Percentiles rank a stretch among this genome's conserved stretches.
Conservation (phyloP, 345 rosid genomes). For the Conringia planisiliqua region DNA sequence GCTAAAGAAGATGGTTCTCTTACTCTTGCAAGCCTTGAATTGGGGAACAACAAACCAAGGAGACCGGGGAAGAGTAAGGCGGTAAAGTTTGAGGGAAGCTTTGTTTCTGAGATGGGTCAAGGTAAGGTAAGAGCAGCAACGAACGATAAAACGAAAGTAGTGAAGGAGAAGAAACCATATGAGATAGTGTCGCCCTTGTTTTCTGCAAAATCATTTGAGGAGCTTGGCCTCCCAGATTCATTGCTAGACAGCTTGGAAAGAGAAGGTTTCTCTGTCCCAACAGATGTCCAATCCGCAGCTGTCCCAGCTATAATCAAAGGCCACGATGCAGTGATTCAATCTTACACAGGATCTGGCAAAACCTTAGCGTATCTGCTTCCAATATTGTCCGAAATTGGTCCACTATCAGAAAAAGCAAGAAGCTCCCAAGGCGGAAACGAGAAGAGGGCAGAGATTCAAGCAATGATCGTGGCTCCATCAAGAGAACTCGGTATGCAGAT, state of each 20-base stretch:
- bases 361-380: constrained; percentile 89
- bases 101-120: constrained; percentile 35
- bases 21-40: constrained; percentile 61
- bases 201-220: constrained; percentile 75
- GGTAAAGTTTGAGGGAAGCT: constrained; percentile 28
- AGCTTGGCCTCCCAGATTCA: constrained; percentile 73
- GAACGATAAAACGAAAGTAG: constrained; percentile 37
- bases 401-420: constrained; percentile 36
- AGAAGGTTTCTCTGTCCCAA: constrained; percentile 71
- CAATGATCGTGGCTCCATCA: constrained; percentile 91
- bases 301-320: constrained; percentile 70
- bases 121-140: constrained; percentile 35
- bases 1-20: constrained; percentile 47
- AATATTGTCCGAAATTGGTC: constrained; percentile 76
- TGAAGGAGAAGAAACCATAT: constrained; percentile 37
- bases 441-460: constrained; percentile 65
- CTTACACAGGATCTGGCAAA: constrained; percentile 93
- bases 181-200: constrained; percentile 57
- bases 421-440: constrained; percentile 35
- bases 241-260: constrained; percentile 63
- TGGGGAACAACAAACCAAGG: constrained; percentile 39
- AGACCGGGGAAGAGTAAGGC: constrained; percentile 24
- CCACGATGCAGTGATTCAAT: constrained; percentile 82
- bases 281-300: constrained; percentile 85
- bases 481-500: constrained; percentile 97